Conservation (phyloP, 192 early-diverging fungal genomes). For the Pilaira anomala region DNA sequence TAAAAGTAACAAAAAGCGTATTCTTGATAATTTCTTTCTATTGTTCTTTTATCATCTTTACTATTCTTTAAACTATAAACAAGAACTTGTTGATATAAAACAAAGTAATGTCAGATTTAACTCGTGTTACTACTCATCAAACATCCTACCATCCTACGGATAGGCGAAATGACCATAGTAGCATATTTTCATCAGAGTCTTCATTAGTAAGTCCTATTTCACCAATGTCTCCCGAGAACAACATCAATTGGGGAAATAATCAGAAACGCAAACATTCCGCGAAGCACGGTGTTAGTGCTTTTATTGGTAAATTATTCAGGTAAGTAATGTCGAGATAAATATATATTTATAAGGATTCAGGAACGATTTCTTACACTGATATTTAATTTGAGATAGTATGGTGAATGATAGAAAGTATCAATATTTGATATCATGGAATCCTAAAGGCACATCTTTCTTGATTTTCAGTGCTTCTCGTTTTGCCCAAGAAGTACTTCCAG, state of each 20-base stretch:
- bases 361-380: not conserved
- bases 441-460: slow-evolving; percentile 63
- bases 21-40: slow-evolving; percentile 6
- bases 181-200: slow-evolving; percentile 6
- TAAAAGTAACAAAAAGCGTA: not conserved
- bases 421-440: slow-evolving; percentile 71
- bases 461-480: slow-evolving; percentile 78
- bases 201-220: not conserved
- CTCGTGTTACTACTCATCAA: slow-evolving; percentile 1
- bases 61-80: not conserved
- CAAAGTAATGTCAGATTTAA: not conserved
- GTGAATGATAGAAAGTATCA: slow-evolving; percentile 62
- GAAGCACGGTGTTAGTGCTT: slow-evolving; percentile 24
- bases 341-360: not conserved
- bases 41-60: slow-evolving; percentile 13
- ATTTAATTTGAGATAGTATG: slow-evolving; percentile 41
- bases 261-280: slow-evolving; percentile 3
- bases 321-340: slow-evolving; percentile 10
- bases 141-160: not conserved
- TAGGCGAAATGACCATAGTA: not conserved
- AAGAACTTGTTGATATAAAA: not conserved
- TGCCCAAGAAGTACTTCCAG: slow-evolving; percentile 76
- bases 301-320: slow-evolving; percentile 25
- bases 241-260: slow-evolving; percentile 9
- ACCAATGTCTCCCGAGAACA: not conserved